These are phyloP conservation scores for Colletotrichum trifolii DNA, from an alignment of 2,329 filamentous ascomycete species.

Conservation along the genomic window DNA sequence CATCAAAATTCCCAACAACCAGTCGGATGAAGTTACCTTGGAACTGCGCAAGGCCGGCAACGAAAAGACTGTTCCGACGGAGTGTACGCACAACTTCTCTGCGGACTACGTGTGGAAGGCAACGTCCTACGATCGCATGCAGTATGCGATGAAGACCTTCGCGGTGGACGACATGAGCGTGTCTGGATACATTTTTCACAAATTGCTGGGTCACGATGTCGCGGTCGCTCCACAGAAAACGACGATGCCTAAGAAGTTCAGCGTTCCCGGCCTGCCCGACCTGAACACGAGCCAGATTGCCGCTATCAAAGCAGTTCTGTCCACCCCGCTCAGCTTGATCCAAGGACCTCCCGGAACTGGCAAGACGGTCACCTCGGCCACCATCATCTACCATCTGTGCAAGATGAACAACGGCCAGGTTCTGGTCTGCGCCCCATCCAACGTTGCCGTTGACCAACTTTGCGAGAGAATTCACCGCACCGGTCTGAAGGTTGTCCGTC, in stretches of 20 bases:
- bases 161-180: constrained; percentile 98
- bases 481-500: constrained; percentile 93
- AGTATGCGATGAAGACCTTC: constrained; percentile 99
- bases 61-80: constrained; percentile 94
- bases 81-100: constrained; percentile 97
- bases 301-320: constrained; percentile 93
- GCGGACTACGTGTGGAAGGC: constrained; percentile 99
- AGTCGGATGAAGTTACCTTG: constrained; percentile 96
- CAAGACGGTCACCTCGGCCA: constrained; percentile 98
- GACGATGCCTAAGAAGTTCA: constrained; percentile 95
- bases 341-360: constrained; percentile 97
- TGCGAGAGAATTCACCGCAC: constrained; percentile 97
- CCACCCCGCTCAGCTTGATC: constrained; percentile 93
- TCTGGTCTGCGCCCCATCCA: constrained; percentile 95
- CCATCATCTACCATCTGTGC: constrained; percentile 96
- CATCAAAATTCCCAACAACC: constrained; percentile 99
- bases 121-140: constrained; percentile 99
- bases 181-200: constrained; percentile 98
- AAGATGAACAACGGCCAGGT: constrained; percentile 97
- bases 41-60: constrained; percentile 94
- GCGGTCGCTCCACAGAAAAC: constrained; percentile 96
- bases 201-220: constrained; percentile 93
- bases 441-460: constrained; percentile 97
- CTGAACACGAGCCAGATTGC: constrained; percentile 96
- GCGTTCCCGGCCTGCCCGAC: constrained; percentile 91